These are phyloP conservation scores for Solanum hybrid DNA, from an alignment of 305 asterid species.

Conservation along the genomic window DNA sequence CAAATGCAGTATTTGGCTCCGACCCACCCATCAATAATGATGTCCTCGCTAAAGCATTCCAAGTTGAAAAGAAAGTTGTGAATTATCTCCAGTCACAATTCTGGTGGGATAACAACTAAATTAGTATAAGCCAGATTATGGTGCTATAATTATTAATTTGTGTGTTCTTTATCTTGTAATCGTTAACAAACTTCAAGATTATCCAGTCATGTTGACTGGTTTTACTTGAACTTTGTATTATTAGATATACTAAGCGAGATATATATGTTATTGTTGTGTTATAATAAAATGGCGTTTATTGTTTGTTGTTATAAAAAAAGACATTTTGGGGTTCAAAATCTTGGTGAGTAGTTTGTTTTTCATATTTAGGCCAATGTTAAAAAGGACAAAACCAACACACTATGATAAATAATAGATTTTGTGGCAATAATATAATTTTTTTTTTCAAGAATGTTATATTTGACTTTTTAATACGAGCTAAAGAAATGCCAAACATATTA, in stretches of 20 bases:
- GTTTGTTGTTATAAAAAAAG: not conserved
- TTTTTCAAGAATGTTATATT: too few species aligned
- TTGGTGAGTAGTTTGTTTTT: not conserved
- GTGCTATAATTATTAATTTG: not conserved
- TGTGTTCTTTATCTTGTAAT: too few species aligned
- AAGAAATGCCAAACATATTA: not conserved
- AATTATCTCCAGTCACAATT: conserved; percentile 1
- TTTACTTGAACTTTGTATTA: not conserved
- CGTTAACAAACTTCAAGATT: too few species aligned
- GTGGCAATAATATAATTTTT: not conserved
- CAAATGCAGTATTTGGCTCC: conserved; percentile 1
- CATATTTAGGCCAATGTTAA: not conserved
- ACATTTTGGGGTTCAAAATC: not conserved
- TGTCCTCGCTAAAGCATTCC: not conserved
- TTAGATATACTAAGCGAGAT: not conserved
- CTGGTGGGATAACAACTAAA: not conserved
- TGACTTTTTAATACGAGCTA: not conserved
- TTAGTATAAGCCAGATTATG: not conserved
- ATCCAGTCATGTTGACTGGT: too few species aligned
- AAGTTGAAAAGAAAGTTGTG: not conserved
- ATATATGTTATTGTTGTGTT: not conserved
- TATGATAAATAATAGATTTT: too few species aligned
- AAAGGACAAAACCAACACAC: not conserved
- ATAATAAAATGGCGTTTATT: too few species aligned
- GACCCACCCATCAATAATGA: not conserved